phyloP scores from a whole-genome alignment of 306 rosid species.

The Amphicarpaea edgeworthii region DNA sequence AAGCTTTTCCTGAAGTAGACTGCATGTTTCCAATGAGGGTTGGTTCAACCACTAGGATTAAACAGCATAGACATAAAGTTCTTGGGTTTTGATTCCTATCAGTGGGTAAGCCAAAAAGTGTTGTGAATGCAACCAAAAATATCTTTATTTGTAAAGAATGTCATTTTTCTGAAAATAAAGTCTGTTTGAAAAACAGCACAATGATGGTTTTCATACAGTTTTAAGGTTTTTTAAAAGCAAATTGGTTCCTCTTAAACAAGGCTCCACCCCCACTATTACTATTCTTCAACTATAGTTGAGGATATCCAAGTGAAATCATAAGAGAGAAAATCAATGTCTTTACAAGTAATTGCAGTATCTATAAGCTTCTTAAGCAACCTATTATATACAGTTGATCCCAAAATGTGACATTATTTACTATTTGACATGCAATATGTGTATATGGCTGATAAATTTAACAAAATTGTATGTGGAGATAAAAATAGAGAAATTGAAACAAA shows the following conservation, averaged over 20 bases:
- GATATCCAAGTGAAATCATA: constrained; percentile 34
- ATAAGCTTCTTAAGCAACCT: constrained; percentile 34
- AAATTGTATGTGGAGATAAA: constrained; percentile 17
- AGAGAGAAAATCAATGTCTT: constrained; percentile 25
- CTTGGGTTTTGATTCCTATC: constrained; percentile 18
- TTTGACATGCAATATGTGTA: constrained; percentile 38
- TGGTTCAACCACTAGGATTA: neutral
- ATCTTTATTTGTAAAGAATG: neutral
- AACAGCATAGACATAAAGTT: neutral
- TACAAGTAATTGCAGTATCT: constrained; percentile 26
- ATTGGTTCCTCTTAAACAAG: constrained; percentile 35
- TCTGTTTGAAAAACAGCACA: neutral
- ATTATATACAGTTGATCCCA: constrained; percentile 31
- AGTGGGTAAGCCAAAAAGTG: neutral
- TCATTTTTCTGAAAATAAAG: constrained; percentile 19
- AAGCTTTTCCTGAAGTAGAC: constrained; percentile 21
- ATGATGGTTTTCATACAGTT: constrained; percentile 4
- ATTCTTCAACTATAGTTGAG: constrained; percentile 28
- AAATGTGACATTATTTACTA: constrained; percentile 10
- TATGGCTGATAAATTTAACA: constrained; percentile 29
- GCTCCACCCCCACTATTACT: constrained; percentile 2
- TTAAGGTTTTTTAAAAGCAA: constrained; percentile 25
- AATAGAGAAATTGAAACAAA: constrained; percentile 42
- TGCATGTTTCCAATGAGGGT: neutral
- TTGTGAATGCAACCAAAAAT: too few relatives aligned